Conservation (phyloP, 2,329 filamentous ascomycete species). For the Blastomyces parvus region DNA sequence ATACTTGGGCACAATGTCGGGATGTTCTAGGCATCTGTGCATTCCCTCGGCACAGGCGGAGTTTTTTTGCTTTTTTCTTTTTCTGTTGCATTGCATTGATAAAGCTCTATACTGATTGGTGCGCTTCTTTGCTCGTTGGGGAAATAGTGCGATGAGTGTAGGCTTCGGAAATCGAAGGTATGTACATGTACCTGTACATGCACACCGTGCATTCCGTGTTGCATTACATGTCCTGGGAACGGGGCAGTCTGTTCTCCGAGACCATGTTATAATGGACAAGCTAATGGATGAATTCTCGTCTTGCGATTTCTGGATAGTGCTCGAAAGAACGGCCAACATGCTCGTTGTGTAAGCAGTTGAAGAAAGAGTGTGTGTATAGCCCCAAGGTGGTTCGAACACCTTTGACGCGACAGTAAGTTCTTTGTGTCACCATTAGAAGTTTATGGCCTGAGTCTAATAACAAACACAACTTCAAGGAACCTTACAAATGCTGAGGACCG, state of each 20-base stretch:
- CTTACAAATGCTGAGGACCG: conserved; percentile 16
- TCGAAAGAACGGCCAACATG: conserved; percentile 23
- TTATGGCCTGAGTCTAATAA: neutral
- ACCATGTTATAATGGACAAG: neutral
- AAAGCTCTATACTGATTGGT: neutral
- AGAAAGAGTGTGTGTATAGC: conserved; percentile 35
- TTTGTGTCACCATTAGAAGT: neutral
- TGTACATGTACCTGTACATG: neutral
- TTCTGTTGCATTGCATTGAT: neutral
- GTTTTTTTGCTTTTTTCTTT: neutral
- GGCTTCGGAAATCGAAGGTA: conserved; percentile 8
- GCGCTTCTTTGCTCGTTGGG: neutral
- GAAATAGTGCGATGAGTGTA: conserved; percentile 7
- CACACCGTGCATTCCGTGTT: neutral
- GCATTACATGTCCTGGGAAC: neutral
- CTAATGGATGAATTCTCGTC: neutral
- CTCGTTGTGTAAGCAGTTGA: conserved; percentile 31
- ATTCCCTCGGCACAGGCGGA: neutral
- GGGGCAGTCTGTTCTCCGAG: neutral
- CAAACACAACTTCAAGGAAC: conserved; percentile 4
- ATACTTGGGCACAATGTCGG: neutral
- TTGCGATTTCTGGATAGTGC: neutral
- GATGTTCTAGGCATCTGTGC: neutral
- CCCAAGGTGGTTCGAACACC: conserved; percentile 33
- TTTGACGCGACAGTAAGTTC: conserved; percentile 33